A percentile compares a stretch with the other conserved stretches of the same genome.
Evolutionary conservation across 805 yeast species (phyloP).

Genomic region (Wickerhamomyces bisporus): DNA sequence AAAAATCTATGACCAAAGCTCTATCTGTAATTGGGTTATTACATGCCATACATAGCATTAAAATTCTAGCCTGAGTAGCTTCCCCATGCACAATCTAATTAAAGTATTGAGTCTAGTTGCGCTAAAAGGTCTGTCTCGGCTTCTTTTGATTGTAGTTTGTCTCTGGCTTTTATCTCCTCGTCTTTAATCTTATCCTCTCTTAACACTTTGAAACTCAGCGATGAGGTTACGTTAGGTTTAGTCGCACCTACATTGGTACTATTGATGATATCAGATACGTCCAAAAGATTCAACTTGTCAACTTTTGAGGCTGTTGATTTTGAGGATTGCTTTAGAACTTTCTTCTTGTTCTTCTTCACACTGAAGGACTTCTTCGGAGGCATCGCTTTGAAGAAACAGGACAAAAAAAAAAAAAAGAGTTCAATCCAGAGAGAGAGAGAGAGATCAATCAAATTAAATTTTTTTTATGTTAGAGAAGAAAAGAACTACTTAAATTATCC

Average conservation of each 20-base stretch:
- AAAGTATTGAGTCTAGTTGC: slow-evolving; percentile 24
- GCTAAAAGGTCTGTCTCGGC: slow-evolving; percentile 24
- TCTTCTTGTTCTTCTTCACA: slow-evolving; percentile 16
- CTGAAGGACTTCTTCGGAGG: slow-evolving; percentile 6
- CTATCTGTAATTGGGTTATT: too few relatives aligned
- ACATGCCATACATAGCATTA: too few relatives aligned
- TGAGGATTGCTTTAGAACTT: slow-evolving; percentile 6
- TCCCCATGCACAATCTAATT: too few relatives aligned
- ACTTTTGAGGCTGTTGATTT: slow-evolving; percentile 6
- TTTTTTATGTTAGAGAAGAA: too few relatives aligned
- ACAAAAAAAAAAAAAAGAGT: too few relatives aligned
- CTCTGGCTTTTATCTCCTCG: slow-evolving; percentile 16
- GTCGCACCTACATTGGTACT: slow-evolving; percentile 1
- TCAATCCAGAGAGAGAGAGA: too few relatives aligned
- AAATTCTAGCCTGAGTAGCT: too few relatives aligned
- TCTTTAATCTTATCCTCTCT: slow-evolving; percentile 25
- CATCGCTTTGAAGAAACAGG: slow-evolving; percentile 1
- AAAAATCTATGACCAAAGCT: too few relatives aligned
- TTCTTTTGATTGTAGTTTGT: slow-evolving; percentile 19
- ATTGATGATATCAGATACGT: slow-evolving; percentile 6
- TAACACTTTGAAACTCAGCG: slow-evolving; percentile 15
- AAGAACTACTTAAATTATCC: too few relatives aligned
- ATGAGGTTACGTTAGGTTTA: slow-evolving; percentile 1
- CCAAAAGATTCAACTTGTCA: slow-evolving; percentile 8
- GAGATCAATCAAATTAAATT: too few relatives aligned